These are phyloP conservation scores for Abelmoschus esculentus DNA, from an alignment of 345 rosid genomes.

Conservation along the genomic window DNA sequence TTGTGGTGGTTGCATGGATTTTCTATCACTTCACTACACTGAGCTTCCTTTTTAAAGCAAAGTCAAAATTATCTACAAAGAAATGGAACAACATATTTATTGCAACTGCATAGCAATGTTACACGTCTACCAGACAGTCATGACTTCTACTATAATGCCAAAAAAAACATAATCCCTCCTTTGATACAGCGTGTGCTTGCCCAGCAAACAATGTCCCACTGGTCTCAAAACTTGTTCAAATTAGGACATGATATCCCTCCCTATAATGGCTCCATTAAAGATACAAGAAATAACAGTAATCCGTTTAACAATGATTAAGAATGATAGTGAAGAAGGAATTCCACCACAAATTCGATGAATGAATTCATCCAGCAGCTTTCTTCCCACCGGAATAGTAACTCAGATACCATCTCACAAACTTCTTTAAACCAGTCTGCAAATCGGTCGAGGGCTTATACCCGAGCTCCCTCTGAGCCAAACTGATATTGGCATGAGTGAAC, in stretches of 20 bases:
- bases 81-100: constrained; percentile 23
- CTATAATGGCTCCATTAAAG: constrained; percentile 25
- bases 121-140: constrained; percentile 40
- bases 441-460: constrained; percentile 86
- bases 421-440: constrained; percentile 84
- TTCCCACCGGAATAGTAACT: constrained; percentile 56
- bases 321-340: constrained; percentile 33
- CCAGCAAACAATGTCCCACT: constrained; percentile 22
- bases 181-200: constrained; percentile 21
- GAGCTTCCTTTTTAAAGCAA: neutral
- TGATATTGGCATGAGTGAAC: constrained; percentile 89
- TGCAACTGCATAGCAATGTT: constrained; percentile 32
- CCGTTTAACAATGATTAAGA: constrained; percentile 36
- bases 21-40: too few relatives aligned
- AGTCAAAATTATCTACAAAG: neutral
- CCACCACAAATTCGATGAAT: constrained; percentile 22
- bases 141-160: constrained; percentile 37
- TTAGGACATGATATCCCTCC: constrained; percentile 21
- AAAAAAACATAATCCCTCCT: constrained; percentile 31
- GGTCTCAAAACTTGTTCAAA: constrained; percentile 29
- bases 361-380: constrained; percentile 44
- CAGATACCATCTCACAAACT: constrained; percentile 85
- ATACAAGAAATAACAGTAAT: constrained; percentile 26
- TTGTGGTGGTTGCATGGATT: too few relatives aligned
- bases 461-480: constrained; percentile 66